These are phyloP conservation scores for Lasiodiplodia sp. DNA, from an alignment of 2,329 filamentous ascomycete species.

Conservation along the genomic window DNA sequence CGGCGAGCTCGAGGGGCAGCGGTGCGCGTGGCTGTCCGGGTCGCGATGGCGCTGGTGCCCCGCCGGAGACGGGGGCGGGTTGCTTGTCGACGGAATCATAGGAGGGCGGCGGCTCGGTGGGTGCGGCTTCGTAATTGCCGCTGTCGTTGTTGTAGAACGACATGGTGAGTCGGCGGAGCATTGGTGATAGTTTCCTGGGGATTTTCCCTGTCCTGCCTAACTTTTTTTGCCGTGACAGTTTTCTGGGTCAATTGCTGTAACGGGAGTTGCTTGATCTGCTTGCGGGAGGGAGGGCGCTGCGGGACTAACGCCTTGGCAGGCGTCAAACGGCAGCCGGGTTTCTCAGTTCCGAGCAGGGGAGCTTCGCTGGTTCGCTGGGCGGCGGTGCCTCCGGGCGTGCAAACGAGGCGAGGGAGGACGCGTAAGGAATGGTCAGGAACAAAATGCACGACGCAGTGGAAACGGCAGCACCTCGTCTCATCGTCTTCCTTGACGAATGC, in stretches of 20 bases:
- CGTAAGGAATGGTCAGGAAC: conserved; percentile 10
- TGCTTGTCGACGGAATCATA: conserved; percentile 48
- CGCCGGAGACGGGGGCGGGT: conserved; percentile 32
- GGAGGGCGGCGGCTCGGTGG: conserved; percentile 53
- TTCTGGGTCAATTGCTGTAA: conserved; percentile 25
- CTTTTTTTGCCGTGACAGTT: background rate
- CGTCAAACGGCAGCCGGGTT: conserved; percentile 17
- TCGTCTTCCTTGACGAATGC: conserved; percentile 7
- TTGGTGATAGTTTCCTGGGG: background rate
- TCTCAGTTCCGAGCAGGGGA: conserved; percentile 17
- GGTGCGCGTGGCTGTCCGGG: conserved; percentile 60
- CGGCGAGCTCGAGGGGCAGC: conserved; percentile 78
- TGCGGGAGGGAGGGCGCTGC: conserved; percentile 9
- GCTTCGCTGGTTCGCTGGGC: conserved; percentile 1
- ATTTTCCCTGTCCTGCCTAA: background rate
- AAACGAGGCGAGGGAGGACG: conserved; percentile 13
- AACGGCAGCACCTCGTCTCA: conserved; percentile 2
- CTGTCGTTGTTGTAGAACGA: conserved; percentile 20
- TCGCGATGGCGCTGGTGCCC: conserved; percentile 36
- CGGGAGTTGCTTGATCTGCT: conserved; percentile 26
- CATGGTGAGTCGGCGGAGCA: conserved; percentile 27
- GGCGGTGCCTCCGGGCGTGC: conserved; percentile 1
- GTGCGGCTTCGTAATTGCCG: conserved; percentile 32
- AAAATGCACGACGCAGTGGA: background rate
- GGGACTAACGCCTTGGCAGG: conserved; percentile 11